phyloP scores from a whole-genome alignment of 768 basidiomycete genomes.

The Boletus reticuloceps region DNA sequence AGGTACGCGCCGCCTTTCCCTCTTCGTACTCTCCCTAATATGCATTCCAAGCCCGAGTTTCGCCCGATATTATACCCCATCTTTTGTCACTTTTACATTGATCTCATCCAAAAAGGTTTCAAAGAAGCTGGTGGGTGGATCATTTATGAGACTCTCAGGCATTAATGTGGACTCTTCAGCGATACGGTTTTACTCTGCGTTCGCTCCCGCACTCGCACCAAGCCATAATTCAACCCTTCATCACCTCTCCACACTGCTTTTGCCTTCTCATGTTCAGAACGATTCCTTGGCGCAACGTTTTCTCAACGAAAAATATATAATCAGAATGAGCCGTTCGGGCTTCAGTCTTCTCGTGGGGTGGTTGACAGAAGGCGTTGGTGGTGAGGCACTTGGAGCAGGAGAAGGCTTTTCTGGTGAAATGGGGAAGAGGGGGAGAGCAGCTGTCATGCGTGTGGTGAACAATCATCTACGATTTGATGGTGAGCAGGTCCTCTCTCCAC shows the following conservation, averaged over 20 bases:
- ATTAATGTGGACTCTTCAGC: conserved; percentile 43
- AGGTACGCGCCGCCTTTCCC: conserved; percentile 45
- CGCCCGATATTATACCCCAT: conserved; percentile 92
- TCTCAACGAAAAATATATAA: conserved; percentile 84
- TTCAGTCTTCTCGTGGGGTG: conserved; percentile 92
- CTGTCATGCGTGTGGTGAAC: conserved; percentile 92
- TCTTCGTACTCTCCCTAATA: conserved; percentile 8
- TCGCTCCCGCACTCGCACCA: conserved; percentile 63
- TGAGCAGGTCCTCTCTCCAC: conserved; percentile 33
- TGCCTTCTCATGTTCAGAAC: conserved; percentile 80
- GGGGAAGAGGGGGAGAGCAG: conserved; percentile 81
- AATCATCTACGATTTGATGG: conserved; percentile 91
- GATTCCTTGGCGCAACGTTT: conserved; percentile 84
- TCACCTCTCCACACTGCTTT: conserved; percentile 74
- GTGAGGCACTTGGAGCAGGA: conserved; percentile 78
- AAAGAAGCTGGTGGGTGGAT: conserved; percentile 75
- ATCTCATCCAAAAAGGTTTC: conserved; percentile 87
- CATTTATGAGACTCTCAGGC: conserved; percentile 3
- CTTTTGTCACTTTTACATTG: conserved; percentile 96
- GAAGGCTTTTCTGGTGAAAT: conserved; percentile 78
- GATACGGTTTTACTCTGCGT: conserved; percentile 67
- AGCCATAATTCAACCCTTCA: conserved; percentile 70
- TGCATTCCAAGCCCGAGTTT: conserved; percentile 73
- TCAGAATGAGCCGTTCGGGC: conserved; percentile 88
- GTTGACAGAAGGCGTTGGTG: conserved; percentile 90